Evolutionary conservation across 2,329 filamentous ascomycete species (phyloP), one percentile per base, ranked within the genome.

Genomic region (Byssochlamys sp.): DNA sequence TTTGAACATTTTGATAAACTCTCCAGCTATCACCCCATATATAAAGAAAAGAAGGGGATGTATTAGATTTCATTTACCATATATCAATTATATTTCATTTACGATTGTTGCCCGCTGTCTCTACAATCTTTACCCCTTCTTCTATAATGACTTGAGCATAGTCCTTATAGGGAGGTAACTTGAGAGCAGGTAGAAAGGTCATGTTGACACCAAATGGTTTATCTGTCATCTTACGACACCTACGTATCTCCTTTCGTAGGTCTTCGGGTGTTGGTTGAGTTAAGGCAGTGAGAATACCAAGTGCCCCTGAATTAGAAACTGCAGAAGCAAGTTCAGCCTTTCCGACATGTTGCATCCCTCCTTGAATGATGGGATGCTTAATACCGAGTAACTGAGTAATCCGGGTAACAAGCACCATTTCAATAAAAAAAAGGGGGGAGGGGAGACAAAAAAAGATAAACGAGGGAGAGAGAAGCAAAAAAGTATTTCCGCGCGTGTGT

Each of bases 71-170:
- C n/a, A n/a, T n/a, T n/a, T n/a, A n/a, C n/a, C n/a, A n/a, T n/a
- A n/a, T n/a, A n/a, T n/a, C n/a, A n/a, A n/a, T n/a, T n/a, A n/a
- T n/a, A n/a, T n/a, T n/a, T n/a, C n/a, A n/a, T n/a, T n/a, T n/a
- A n/a, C n/a, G n/a, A n/a, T n/a, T n/a, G n/a, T n/a, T n/a, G n/a
- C n/a, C n/a, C n/a, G n/a, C n/a, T n/a, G n/a, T 96, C 78, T 97
- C 94, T 65, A 97, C 92, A 60, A 97, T 87, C 62, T 83, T 84
- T 75, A 97, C 81, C 58, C 91, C 91, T 78, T 96, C 91, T 69
- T 96, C 91, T 69, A 99, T 91, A 69, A 95, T 86, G 55, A 91
- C 89, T 74, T 90, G 88, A 29, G 92, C 90, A 76, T 95, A 99
- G 60, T 90, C 92, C 60, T 78, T 83, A 74, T 99, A 99, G 80